These are phyloP conservation scores for Phytophthora pluvialis DNA, from an alignment of 352 stramenopile species.

Conservation along the genomic window DNA sequence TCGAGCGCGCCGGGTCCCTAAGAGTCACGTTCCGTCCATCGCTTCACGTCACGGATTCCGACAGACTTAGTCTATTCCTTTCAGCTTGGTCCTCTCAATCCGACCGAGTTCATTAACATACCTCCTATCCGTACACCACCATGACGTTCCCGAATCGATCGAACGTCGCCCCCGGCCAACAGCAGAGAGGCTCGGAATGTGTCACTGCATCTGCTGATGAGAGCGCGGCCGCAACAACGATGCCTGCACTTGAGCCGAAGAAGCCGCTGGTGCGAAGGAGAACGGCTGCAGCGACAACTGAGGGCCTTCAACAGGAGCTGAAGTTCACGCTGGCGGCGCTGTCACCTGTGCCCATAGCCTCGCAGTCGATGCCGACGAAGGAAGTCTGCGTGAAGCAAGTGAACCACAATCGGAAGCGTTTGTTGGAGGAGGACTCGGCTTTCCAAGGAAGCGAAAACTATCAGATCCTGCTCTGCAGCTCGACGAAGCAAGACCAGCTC, in stretches of 20 bases:
- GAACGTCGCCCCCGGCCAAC: constrained; percentile 55
- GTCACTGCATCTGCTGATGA: constrained; percentile 4
- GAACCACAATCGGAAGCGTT: constrained; percentile 29
- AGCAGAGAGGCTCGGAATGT: constrained; percentile 42
- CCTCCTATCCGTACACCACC: neutral
- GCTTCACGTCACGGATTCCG: neutral
- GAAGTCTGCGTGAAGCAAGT: constrained; percentile 27
- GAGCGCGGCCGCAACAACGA: neutral
- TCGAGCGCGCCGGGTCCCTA: constrained; percentile 30
- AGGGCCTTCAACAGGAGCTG: constrained; percentile 36
- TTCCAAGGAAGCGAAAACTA: constrained; percentile 37
- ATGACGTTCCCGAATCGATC: constrained; percentile 75
- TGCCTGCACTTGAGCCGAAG: neutral
- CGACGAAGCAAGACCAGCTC: no score
- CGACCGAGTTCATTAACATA: constrained; percentile 20
- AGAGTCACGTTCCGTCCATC: constrained; percentile 3
- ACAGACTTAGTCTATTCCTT: neutral
- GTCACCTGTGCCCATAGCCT: constrained; percentile 13
- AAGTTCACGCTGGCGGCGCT: constrained; percentile 31
- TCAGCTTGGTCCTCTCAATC: constrained; percentile 2
- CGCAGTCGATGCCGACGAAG: constrained; percentile 8
- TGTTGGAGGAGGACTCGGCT: constrained; percentile 36
- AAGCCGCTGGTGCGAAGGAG: neutral
- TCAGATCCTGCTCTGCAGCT: constrained; percentile 7
- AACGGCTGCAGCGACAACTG: neutral